phyloP scores from a whole-genome alignment of 1,284 basidiomycete species.

The Schizophyllum commune region DNA sequence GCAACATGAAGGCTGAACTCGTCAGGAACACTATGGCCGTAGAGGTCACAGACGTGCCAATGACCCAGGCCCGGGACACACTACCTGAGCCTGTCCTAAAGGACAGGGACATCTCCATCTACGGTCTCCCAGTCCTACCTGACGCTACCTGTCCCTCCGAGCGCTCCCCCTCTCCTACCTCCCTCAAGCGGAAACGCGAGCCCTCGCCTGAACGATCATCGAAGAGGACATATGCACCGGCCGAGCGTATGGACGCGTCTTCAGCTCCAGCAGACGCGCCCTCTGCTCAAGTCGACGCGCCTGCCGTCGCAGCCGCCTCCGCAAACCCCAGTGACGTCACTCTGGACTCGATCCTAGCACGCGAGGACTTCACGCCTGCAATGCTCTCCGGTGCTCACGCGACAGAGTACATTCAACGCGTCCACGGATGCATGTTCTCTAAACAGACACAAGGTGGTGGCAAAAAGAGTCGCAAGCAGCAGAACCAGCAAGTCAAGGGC shows the following conservation, averaged over 20 bases:
- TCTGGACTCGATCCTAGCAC: too few relatives aligned
- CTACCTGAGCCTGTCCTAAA: conserved; percentile 25
- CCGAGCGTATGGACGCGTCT: background rate
- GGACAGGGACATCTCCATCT: conserved; percentile 61
- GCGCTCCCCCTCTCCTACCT: conserved; percentile 22
- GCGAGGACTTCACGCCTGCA: background rate
- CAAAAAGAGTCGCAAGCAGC: background rate
- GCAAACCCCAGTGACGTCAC: too few relatives aligned
- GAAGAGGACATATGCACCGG: conserved; percentile 18
- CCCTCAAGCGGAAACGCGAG: conserved; percentile 41
- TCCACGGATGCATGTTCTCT: conserved; percentile 3
- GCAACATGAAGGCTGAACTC: background rate
- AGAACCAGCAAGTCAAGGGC: background rate
- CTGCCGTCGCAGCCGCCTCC: too few relatives aligned
- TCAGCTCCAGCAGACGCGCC: background rate
- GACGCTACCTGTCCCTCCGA: conserved; percentile 24
- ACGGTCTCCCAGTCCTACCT: conserved; percentile 47
- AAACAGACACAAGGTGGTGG: background rate
- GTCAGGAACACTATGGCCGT: conserved; percentile 43
- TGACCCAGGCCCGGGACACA: conserved; percentile 1
- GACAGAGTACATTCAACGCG: conserved; percentile 4
- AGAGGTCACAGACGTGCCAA: conserved; percentile 38
- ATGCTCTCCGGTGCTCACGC: conserved; percentile 3
- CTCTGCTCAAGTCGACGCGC: background rate
- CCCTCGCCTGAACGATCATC: conserved; percentile 24